Percentiles rank a stretch among this genome's conserved stretches.
Evolutionary conservation across 306 rosid species (phyloP).

Genomic region (Chamaecrista fasciculata): DNA sequence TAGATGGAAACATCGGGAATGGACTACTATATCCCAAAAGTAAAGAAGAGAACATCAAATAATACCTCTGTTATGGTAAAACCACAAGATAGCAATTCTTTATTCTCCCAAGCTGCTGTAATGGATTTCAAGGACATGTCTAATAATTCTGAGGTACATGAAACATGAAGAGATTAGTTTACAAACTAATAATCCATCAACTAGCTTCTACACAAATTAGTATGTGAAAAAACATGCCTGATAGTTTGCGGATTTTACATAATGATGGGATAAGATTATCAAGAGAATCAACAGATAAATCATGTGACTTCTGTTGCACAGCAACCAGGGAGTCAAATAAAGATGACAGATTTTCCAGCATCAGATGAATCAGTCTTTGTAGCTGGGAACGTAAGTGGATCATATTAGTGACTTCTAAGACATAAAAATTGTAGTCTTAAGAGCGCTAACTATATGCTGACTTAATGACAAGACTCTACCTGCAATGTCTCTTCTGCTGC

Average conservation of each 20-base stretch:
- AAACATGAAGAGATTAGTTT: slow-evolving; percentile 23
- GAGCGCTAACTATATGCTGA: background rate
- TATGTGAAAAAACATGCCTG: slow-evolving; percentile 56
- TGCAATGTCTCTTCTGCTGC: slow-evolving; percentile 94
- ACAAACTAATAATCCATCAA: slow-evolving; percentile 16
- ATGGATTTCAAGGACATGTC: slow-evolving; percentile 88
- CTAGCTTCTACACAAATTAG: slow-evolving; percentile 2
- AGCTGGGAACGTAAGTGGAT: slow-evolving; percentile 48
- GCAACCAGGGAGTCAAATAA: slow-evolving; percentile 61
- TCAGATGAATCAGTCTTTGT: slow-evolving; percentile 67
- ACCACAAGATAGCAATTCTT: slow-evolving; percentile 52
- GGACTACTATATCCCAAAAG: background rate
- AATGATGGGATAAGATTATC: slow-evolving; percentile 69
- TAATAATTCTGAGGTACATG: slow-evolving; percentile 57
- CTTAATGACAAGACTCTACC: slow-evolving; percentile 39
- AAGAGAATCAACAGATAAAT: slow-evolving; percentile 40
- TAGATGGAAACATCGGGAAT: background rate
- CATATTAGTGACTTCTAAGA: slow-evolving; percentile 31
- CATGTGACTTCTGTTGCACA: slow-evolving; percentile 47
- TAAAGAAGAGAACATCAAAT: slow-evolving; percentile 1
- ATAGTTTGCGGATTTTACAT: slow-evolving; percentile 73
- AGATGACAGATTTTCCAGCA: slow-evolving; percentile 68
- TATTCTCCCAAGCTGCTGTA: slow-evolving; percentile 81
- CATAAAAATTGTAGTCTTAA: slow-evolving; percentile 16
- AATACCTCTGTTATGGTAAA: slow-evolving; percentile 75